phyloP scores from a whole-genome alignment of 306 rosid species.

The Carpinus fangiana region DNA sequence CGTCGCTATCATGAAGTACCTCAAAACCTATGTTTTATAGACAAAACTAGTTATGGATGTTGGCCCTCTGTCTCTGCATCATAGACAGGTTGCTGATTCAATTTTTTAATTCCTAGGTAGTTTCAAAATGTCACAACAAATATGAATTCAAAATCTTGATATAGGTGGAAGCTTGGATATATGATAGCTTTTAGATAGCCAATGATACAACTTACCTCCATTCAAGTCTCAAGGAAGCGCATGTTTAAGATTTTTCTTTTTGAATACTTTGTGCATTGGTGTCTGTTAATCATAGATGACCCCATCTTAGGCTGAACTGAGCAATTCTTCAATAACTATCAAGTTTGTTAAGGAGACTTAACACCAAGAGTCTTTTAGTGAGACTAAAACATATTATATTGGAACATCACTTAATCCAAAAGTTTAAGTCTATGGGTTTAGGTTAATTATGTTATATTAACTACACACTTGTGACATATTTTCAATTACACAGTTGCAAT shows the following conservation, averaged over 20 bases:
- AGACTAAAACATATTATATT: no score
- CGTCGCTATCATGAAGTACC: neutral
- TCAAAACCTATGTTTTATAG: neutral
- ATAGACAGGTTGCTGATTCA: neutral
- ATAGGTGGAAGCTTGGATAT: neutral
- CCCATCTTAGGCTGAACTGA: neutral
- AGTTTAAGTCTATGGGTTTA: no score
- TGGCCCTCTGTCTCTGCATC: neutral
- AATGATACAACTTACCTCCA: neutral
- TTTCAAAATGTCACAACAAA: neutral
- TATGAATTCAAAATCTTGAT: neutral
- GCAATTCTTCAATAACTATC: neutral
- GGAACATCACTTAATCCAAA: no score
- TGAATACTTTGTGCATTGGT: neutral
- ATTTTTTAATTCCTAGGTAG: neutral
- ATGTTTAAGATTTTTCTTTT: no score
- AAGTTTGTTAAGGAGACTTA: no score
- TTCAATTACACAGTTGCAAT: no score
- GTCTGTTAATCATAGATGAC: neutral
- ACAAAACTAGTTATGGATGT: neutral
- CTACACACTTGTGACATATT: no score
- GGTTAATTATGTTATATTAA: no score
- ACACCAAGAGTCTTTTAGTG: no score
- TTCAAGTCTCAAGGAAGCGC: neutral
- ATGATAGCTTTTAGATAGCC: constrained; percentile 1